Conservation (phyloP, 1,284 basidiomycete genomes). For the Ceratobasidium sp. region DNA sequence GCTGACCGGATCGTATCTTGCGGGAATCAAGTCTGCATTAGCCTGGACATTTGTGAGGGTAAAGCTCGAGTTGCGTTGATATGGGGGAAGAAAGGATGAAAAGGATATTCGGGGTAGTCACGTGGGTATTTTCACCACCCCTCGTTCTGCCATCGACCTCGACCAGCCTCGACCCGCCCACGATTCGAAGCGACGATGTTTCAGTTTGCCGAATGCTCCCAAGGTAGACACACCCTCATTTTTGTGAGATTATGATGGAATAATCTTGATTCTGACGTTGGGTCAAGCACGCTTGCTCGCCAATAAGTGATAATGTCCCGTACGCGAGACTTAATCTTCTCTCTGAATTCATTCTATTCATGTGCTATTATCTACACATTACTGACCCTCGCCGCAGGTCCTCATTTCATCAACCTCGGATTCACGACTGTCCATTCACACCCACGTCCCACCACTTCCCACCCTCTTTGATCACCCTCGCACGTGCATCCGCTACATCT, state of each 20-base stretch:
- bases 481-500: conserved; percentile 37
- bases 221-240: not conserved
- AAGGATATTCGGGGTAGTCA: not conserved
- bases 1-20: not conserved
- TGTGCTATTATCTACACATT: not conserved
- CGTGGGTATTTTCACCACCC: not conserved
- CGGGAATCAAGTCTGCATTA: not conserved
- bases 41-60: not conserved
- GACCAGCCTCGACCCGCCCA: conserved; percentile 1
- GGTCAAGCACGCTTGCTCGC: conserved; percentile 28
- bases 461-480: conserved; percentile 22
- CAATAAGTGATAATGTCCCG: conserved; percentile 28
- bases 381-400: not conserved
- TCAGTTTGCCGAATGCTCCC: not conserved
- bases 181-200: not conserved
- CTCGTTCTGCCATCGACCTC: conserved; percentile 3
- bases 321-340: conserved; percentile 35
- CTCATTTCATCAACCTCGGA: not conserved
- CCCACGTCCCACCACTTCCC: conserved; percentile 29
- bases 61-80: not conserved
- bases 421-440: not conserved
- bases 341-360: conserved; percentile 21
- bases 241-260: not conserved
- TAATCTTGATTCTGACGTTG: not conserved
- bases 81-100: not conserved